phyloP scores from a whole-genome alignment of 176 grass and related monocot genomes.

The Pontederia crassipes region DNA sequence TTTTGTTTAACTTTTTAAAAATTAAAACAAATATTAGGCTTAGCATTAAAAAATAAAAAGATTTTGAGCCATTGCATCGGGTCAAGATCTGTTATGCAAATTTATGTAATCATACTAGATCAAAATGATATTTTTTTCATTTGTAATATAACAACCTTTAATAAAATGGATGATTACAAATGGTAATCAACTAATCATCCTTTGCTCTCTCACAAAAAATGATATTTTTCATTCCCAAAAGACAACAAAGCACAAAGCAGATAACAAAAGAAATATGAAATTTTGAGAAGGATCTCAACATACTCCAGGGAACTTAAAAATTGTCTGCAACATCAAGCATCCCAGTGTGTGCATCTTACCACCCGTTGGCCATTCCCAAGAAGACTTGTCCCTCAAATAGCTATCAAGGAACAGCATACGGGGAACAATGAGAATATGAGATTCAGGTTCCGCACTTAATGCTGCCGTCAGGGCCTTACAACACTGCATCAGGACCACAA shows the following conservation, averaged over 20 bases:
- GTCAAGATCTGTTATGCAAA: no score
- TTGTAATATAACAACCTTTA: no score
- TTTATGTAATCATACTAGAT: no score
- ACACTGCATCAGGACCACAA: constrained; percentile 43
- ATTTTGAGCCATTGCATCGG: no score
- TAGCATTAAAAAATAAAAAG: no score
- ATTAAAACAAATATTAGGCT: no score
- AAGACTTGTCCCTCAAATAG: constrained; percentile 42
- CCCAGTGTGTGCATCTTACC: constrained; percentile 76
- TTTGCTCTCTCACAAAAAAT: no score
- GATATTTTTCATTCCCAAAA: no score
- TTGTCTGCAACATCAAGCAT: constrained; percentile 84
- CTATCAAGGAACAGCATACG: constrained; percentile 70
- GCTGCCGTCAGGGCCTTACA: constrained; percentile 57
- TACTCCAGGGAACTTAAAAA: constrained; percentile 78
- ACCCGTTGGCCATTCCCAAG: constrained; percentile 58
- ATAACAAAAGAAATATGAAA: neutral
- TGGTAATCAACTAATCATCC: no score
- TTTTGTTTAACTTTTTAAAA: no score
- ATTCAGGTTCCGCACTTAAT: constrained; percentile 39
- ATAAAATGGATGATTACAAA: no score
- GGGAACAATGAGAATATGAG: constrained; percentile 45
- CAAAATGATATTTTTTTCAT: no score
- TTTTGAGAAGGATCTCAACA: constrained; percentile 7
- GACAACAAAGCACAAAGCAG: neutral